A percentile compares a stretch with the other conserved stretches of the same genome.
Evolutionary conservation across 2,329 filamentous ascomycete species (phyloP).

Genomic region (Stachybotrys chartarum): DNA sequence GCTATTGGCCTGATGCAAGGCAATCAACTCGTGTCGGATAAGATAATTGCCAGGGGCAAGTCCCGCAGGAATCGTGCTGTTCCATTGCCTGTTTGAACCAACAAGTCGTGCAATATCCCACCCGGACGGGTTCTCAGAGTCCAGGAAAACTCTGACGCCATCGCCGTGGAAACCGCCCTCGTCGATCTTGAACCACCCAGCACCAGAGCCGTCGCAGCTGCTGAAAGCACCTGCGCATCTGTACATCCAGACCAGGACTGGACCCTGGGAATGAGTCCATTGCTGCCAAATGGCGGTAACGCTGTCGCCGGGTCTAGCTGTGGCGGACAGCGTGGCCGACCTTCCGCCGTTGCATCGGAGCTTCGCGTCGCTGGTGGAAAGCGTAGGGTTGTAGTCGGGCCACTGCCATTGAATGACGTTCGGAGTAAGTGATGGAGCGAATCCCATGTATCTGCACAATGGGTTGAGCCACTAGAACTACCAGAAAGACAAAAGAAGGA

Average conservation of each 20-base stretch:
- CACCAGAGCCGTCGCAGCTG: slow-evolving; percentile 42
- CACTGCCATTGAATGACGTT: slow-evolving; percentile 52
- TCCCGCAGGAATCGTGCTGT: slow-evolving; percentile 39
- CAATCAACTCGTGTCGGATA: slow-evolving; percentile 49
- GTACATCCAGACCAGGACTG: slow-evolving; percentile 48
- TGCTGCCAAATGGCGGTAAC: slow-evolving; percentile 46
- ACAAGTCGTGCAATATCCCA: slow-evolving; percentile 21
- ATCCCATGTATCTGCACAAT: slow-evolving; percentile 31
- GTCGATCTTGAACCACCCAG: slow-evolving; percentile 54
- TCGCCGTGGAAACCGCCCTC: slow-evolving; percentile 39
- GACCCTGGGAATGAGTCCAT: slow-evolving; percentile 52
- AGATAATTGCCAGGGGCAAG: slow-evolving; percentile 48
- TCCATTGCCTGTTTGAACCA: slow-evolving; percentile 37
- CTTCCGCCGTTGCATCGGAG: slow-evolving; percentile 51
- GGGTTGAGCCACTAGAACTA: not conserved
- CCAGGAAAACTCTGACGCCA: slow-evolving; percentile 15
- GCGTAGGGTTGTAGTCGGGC: slow-evolving; percentile 49
- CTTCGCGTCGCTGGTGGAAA: slow-evolving; percentile 37
- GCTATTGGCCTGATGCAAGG: slow-evolving; percentile 44
- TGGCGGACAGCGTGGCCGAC: slow-evolving; percentile 35
- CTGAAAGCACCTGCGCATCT: slow-evolving; percentile 42
- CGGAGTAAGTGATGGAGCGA: slow-evolving; percentile 37
- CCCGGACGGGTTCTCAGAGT: slow-evolving; percentile 10
- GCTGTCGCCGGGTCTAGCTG: slow-evolving; percentile 36
- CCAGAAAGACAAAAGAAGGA: not conserved